Evolutionary conservation across 805 yeast species (phyloP), one percentile per base, ranked within the genome.

Genomic region (Tetrapisispora fleetii): DNA sequence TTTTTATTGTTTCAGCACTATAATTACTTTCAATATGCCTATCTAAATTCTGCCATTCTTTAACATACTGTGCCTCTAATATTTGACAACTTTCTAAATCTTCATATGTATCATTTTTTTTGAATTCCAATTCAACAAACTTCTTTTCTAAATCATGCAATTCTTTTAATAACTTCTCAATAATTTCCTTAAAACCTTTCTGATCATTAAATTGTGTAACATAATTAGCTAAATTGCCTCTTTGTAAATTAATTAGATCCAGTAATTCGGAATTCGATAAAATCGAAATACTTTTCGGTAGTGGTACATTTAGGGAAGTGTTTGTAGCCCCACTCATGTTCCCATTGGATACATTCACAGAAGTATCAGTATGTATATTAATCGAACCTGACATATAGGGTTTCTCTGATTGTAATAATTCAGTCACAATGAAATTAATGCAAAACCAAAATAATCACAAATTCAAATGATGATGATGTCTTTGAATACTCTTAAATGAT

Each of bases 21-120:
- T 69, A 74, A 36, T 71, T 73, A 36, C 63, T 61, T 45, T 64
- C 54, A 68, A 75, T 69, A 16, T 69, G 59, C 1, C 53, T 50
- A 40, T 70, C 69, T 27, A 59, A 43, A 2, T 56, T 60, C 38
- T 68, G 66, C 74, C 76, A 73, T 48, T 64, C 54, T 14, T 58
- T 48, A 8, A 57, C 50, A 40, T 67, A 68, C 38, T 63, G 57
- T 1, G 58, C 50, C 28, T 67, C 67, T 37, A 70, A 45, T 2
- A 56, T 53, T 2, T 56, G 50, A 11, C 67, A 56, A 35, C 58
- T 45, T 7, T 56, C 54, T 10, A 67, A 48, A n/a, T 68, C 58
- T 1, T 48, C 48, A 19, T 56, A 55, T 0, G 73, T 54, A 13
- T 50, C 44, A 2, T 46, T 45, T 10, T 65, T 65, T 14, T 59